Percentiles rank a stretch among this genome's conserved stretches.
phyloP scores from a whole-genome alignment of 257 asterid genomes.

The Mitragyna speciosa region DNA sequence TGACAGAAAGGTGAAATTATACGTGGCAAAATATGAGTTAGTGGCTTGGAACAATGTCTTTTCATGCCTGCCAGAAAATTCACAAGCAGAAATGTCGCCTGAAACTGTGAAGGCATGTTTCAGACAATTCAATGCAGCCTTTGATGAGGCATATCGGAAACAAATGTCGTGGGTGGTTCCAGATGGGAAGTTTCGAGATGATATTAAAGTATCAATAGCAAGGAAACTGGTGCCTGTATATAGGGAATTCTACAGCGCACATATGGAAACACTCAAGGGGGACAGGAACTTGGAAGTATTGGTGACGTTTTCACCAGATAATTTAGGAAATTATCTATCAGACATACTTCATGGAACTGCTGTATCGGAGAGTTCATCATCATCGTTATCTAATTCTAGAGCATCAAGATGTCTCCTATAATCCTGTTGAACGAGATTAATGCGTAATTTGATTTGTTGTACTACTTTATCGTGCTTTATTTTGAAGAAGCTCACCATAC shows the following conservation, averaged over 20 bases:
- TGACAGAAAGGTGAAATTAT: constrained; percentile 55
- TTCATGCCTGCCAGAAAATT: constrained; percentile 41
- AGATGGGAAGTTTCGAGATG: constrained; percentile 56
- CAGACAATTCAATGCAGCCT: constrained; percentile 46
- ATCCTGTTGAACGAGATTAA: constrained; percentile 3
- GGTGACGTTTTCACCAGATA: constrained; percentile 60
- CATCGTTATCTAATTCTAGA: constrained; percentile 31
- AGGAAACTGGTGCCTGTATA: constrained; percentile 55
- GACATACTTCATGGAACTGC: constrained; percentile 49
- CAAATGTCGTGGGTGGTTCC: constrained; percentile 58
- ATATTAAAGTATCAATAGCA: constrained; percentile 55
- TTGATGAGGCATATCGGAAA: constrained; percentile 51
- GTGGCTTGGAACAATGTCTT: constrained; percentile 57
- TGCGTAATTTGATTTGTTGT: not conserved
- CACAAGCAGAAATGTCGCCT: constrained; percentile 26
- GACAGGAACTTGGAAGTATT: constrained; percentile 42
- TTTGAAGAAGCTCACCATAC: not conserved
- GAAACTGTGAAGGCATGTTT: constrained; percentile 36
- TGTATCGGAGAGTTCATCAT: constrained; percentile 26
- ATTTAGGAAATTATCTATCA: constrained; percentile 58
- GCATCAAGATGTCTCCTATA: constrained; percentile 35
- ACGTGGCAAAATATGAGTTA: constrained; percentile 51
- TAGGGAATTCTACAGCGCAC: constrained; percentile 46
- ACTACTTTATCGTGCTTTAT: not conserved
- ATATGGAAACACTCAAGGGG: constrained; percentile 37